Conservation (phyloP, 2,329 filamentous ascomycete genomes). For the Fusarium sp. region DNA sequence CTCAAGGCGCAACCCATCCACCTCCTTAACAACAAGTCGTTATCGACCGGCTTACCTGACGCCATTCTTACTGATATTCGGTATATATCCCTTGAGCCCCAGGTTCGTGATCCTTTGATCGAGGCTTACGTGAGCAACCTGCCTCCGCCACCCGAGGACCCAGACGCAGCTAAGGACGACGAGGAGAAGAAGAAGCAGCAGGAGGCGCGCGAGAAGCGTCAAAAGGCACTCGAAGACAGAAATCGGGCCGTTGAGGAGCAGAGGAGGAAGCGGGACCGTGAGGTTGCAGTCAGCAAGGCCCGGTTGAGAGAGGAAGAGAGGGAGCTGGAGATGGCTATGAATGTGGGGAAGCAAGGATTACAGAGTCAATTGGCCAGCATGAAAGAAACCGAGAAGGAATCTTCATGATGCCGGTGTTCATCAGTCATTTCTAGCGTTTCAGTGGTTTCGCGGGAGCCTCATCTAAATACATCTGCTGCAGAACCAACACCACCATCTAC, state of each 20-base stretch:
- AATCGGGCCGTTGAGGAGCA: slow-evolving; percentile 73
- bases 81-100: slow-evolving; percentile 74
- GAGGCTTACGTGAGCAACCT: slow-evolving; percentile 75
- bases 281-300: slow-evolving; percentile 70
- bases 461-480: slow-evolving; percentile 3
- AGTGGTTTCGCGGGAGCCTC: neutral
- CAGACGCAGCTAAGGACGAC: slow-evolving; percentile 57
- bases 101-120: slow-evolving; percentile 72
- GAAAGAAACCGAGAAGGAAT: slow-evolving; percentile 39
- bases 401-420: slow-evolving; percentile 26
- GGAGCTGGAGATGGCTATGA: slow-evolving; percentile 77
- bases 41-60: slow-evolving; percentile 68
- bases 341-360: slow-evolving; percentile 74
- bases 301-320: slow-evolving; percentile 74
- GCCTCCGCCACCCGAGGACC: slow-evolving; percentile 65
- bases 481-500: slow-evolving; percentile 9
- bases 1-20: slow-evolving; percentile 71
- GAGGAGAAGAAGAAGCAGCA: slow-evolving; percentile 62
- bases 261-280: slow-evolving; percentile 68
- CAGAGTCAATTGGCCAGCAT: slow-evolving; percentile 66
- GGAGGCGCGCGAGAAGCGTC: slow-evolving; percentile 68
- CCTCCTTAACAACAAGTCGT: slow-evolving; percentile 70
- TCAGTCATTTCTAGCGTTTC: slow-evolving; percentile 16
- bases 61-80: slow-evolving; percentile 74
- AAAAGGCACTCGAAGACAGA: slow-evolving; percentile 74